Conservation (phyloP, 2,329 filamentous ascomycete genomes). For the Pseudogymnoascus sp. region DNA sequence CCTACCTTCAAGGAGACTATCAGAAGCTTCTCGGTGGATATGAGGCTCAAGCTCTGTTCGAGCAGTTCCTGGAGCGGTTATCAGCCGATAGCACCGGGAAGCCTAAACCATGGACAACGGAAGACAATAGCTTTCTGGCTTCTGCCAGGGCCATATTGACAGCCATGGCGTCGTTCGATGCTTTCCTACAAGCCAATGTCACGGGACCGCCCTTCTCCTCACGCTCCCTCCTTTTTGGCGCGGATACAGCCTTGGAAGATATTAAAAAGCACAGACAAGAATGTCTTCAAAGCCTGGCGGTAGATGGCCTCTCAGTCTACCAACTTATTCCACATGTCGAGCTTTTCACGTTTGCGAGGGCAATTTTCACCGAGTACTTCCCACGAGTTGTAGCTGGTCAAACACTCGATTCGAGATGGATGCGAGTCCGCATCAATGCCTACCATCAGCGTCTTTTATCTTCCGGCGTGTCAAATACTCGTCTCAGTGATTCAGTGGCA, state of each 20-base stretch:
- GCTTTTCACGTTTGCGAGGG: slow-evolving; percentile 67
- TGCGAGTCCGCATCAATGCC: slow-evolving; percentile 59
- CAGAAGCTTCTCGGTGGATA: neutral
- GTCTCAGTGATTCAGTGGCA: slow-evolving; percentile 48
- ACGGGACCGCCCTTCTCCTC: slow-evolving; percentile 70
- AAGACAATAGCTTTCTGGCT: slow-evolving; percentile 13
- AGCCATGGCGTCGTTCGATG: slow-evolving; percentile 63
- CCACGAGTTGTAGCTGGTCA: slow-evolving; percentile 19
- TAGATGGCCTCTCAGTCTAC: slow-evolving; percentile 84
- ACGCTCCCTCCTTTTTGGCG: slow-evolving; percentile 25
- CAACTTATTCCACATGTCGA: slow-evolving; percentile 76
- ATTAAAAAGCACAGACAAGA: slow-evolving; percentile 38
- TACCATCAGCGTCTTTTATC: slow-evolving; percentile 60
- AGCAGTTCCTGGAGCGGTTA: neutral
- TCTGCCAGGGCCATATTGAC: slow-evolving; percentile 30
- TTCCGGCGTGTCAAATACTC: slow-evolving; percentile 22
- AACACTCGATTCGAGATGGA: slow-evolving; percentile 37
- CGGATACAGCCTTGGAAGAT: slow-evolving; percentile 31
- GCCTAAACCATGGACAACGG: neutral
- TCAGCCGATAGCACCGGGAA: neutral
- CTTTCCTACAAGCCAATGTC: slow-evolving; percentile 80
- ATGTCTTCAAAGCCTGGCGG: slow-evolving; percentile 63
- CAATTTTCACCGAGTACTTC: slow-evolving; percentile 36
- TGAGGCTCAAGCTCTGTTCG: neutral
- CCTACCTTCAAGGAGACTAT: slow-evolving; percentile 3